phyloP scores from a whole-genome alignment of 495 filamentous ascomycete genomes.

The Penicillium robsamsonii region DNA sequence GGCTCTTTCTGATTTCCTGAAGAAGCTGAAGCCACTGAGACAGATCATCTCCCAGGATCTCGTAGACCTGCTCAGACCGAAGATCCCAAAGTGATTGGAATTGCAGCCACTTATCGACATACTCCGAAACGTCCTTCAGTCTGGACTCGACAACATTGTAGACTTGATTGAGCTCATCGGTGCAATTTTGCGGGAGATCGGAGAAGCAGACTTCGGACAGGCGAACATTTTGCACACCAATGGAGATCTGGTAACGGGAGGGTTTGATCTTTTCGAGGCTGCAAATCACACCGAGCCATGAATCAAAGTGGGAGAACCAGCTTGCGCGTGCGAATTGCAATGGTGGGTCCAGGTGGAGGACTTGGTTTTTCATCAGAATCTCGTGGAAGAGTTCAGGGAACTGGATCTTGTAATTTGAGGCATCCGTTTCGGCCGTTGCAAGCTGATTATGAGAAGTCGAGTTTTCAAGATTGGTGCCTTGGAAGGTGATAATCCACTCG shows the following conservation, averaged over 20 bases:
- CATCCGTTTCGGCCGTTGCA: constrained; percentile 37
- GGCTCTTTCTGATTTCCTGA: constrained; percentile 89
- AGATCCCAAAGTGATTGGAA: constrained; percentile 99
- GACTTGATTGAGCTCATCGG: constrained; percentile 69
- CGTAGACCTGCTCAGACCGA: constrained; percentile 91
- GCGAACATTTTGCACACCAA: constrained; percentile 59
- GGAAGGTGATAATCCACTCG: constrained; percentile 81
- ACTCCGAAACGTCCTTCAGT: constrained; percentile 68
- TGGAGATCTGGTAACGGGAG: constrained; percentile 87
- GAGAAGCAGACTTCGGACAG: constrained; percentile 70
- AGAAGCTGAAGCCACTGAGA: constrained; percentile 90
- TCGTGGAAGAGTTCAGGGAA: constrained; percentile 71
- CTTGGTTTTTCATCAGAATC: constrained; percentile 92
- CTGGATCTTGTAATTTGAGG: constrained; percentile 54
- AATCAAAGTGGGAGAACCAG: constrained; percentile 90
- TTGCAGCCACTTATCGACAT: constrained; percentile 96
- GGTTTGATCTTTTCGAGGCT: constrained; percentile 90
- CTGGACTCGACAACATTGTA: constrained; percentile 79
- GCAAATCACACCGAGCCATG: constrained; percentile 90
- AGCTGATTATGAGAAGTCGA: constrained; percentile 31
- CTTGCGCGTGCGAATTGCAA: constrained; percentile 87
- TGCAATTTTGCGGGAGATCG: constrained; percentile 80
- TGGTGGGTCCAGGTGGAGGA: constrained; percentile 92
- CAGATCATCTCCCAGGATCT: constrained; percentile 84
- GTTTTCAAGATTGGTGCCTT: constrained; percentile 52